Conservation (phyloP, 208 protist genomes). For the Leishmania braziliensis region DNA sequence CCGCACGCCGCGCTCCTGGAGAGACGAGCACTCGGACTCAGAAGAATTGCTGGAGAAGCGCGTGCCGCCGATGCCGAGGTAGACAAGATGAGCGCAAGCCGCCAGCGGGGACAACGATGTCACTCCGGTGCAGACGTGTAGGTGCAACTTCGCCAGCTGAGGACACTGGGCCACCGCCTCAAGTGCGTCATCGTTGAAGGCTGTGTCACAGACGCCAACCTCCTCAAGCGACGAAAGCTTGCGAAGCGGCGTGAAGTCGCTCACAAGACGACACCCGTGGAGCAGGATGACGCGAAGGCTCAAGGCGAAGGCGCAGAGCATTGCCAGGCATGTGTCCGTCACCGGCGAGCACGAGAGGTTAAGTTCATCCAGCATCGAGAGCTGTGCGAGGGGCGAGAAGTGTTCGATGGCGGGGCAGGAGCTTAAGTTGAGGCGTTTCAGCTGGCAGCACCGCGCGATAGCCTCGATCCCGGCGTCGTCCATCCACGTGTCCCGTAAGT, state of each 20-base stretch:
- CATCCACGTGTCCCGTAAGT: slow-evolving; percentile 24
- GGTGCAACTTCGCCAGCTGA: slow-evolving; percentile 20
- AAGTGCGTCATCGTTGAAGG: slow-evolving; percentile 24
- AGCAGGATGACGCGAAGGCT: slow-evolving; percentile 29
- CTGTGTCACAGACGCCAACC: slow-evolving; percentile 25
- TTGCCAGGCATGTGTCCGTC: slow-evolving; percentile 12
- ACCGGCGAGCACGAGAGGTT: slow-evolving; percentile 17
- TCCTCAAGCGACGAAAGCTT: slow-evolving; percentile 9
- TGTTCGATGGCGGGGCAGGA: slow-evolving; percentile 11
- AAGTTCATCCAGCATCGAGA: slow-evolving; percentile 22
- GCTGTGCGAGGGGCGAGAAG: slow-evolving; percentile 18
- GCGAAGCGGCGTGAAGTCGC: slow-evolving; percentile 24
- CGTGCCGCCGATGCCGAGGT: slow-evolving; percentile 31
- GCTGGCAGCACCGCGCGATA: slow-evolving; percentile 19
- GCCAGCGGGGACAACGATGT: slow-evolving; percentile 16
- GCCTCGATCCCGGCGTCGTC: slow-evolving; percentile 17
- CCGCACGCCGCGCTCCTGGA: slow-evolving; percentile 27
- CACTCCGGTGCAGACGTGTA: slow-evolving; percentile 28
- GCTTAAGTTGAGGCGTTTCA: slow-evolving; percentile 18
- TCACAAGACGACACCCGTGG: slow-evolving; percentile 23
- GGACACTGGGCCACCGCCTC: slow-evolving; percentile 22
- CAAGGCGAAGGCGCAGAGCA: slow-evolving; percentile 7
- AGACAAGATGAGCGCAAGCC: slow-evolving; percentile 16
- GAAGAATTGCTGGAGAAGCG: slow-evolving; percentile 17
- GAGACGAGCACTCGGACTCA: slow-evolving; percentile 8